These are phyloP conservation scores for Smittium culicis DNA, from an alignment of 371 early-diverging fungal genomes.

Conservation along the genomic window DNA sequence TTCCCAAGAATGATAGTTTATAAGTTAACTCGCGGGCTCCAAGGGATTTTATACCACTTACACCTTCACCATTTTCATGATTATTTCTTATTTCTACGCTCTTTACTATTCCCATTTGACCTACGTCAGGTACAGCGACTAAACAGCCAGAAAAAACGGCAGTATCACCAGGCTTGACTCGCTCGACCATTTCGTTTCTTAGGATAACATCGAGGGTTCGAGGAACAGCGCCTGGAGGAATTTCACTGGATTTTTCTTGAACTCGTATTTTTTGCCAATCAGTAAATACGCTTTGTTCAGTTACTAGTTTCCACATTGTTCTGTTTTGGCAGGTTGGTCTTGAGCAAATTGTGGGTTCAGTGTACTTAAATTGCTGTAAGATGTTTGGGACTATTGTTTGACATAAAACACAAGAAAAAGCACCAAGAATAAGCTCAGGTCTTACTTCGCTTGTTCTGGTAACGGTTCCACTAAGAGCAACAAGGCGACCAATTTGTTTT, in stretches of 20 bases:
- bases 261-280: conserved; percentile 98
- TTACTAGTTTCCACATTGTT: conserved; percentile 61
- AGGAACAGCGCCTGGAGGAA: conserved; percentile 97
- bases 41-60: conserved; percentile 36
- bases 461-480: conserved; percentile 88
- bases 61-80: conserved; percentile 43
- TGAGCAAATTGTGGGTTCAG: conserved; percentile 91
- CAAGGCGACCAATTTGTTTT: conserved; percentile 71
- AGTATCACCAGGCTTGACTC: conserved; percentile 95
- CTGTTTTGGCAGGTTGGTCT: conserved; percentile 83
- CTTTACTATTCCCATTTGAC: conserved; percentile 53
- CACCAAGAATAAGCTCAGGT: conserved; percentile 89
- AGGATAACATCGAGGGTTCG: conserved; percentile 94
- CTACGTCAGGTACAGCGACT: conserved; percentile 89
- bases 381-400: conserved; percentile 62
- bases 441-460: conserved; percentile 97
- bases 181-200: conserved; percentile 89
- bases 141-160: conserved; percentile 85
- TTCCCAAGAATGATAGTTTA: conserved; percentile 77
- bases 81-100: conserved; percentile 45
- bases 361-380: conserved; percentile 94
- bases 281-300: conserved; percentile 79
- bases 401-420: conserved; percentile 90
- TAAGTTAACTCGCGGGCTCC: conserved; percentile 89
- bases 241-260: conserved; percentile 96